These are phyloP conservation scores for Alloteropsis semialata DNA, from an alignment of 176 grass and related monocot species.

Conservation along the genomic window DNA sequence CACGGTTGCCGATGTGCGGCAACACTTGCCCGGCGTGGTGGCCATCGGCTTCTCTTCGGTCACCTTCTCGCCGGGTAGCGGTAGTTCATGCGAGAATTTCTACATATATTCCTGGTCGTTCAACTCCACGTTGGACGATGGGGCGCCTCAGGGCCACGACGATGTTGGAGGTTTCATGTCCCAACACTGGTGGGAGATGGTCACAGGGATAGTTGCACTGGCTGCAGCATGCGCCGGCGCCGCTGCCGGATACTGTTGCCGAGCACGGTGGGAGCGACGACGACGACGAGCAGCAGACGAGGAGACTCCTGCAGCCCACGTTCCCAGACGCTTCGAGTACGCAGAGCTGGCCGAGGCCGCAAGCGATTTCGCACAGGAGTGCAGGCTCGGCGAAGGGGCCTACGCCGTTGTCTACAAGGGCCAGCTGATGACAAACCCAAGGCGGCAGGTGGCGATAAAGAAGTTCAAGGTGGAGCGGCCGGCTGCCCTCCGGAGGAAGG, in stretches of 20 bases:
- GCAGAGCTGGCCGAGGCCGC: too few relatives aligned
- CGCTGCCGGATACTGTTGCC: too few relatives aligned
- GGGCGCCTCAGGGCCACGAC: too few relatives aligned
- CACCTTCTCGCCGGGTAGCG: background rate
- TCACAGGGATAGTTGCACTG: too few relatives aligned
- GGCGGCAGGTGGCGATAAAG: conserved; percentile 32
- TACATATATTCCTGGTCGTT: conserved; percentile 21
- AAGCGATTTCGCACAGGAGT: background rate
- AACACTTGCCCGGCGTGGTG: background rate
- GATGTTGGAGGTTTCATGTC: too few relatives aligned
- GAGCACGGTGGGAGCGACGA: too few relatives aligned
- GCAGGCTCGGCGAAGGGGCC: background rate
- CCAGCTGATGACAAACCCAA: too few relatives aligned
- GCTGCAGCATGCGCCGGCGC: too few relatives aligned
- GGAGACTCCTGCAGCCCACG: too few relatives aligned
- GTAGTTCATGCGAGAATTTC: background rate
- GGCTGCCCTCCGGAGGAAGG: background rate
- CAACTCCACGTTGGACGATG: background rate
- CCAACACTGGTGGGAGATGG: too few relatives aligned
- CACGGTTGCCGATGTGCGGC: background rate
- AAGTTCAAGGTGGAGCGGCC: background rate
- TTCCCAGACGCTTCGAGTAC: too few relatives aligned
- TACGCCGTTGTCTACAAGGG: background rate
- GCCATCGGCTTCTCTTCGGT: conserved; percentile 30
- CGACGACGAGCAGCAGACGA: too few relatives aligned